Evolutionary conservation across 23 red algal genomes (phyloP), one percentile per base, ranked within the genome.

Genomic region (Gracilaria domingensis): DNA sequence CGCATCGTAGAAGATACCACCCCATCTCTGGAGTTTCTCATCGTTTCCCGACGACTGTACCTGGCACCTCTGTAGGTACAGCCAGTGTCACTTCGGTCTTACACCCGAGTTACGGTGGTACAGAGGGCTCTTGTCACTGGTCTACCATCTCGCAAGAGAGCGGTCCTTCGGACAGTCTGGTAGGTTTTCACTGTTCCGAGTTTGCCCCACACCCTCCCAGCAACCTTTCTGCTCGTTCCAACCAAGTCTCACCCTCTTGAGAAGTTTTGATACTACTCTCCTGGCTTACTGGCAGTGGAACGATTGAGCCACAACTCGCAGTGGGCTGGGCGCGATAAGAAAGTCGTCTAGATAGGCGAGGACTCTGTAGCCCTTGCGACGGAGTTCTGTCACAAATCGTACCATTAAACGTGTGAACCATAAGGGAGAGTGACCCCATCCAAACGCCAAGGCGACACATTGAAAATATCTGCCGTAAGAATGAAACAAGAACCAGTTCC

Each of bases 401-500:
- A 11, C 35, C 34, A 42, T 86, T 1, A 86, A 35, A 18, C 36
- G 82, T 14, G 60, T 72, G 28, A 86, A 55, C 82, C 82, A 86
- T 3, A 86, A 25, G 0, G 82, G 65, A 20, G 80, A 83, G 3
- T 25, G 2, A 30, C 62, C 40, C 82, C 48, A 86, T 1, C 82
- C 60, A 54, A 86, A 86, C 7, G 49, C 21, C 39, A 86, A 36
- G 8, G 66, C 82, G 6, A 56, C 82, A 55, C 59, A 73, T 12
- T 70, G 59, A 34, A 66, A 86, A 47, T 71, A 86, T 14, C 62
- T 29, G 0, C 82, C 62, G 8, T 12, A 4, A 66, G 50, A 86
- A 30, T 34, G 37, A 40, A 72, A 86, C 1, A 86, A 47, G 45
- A 71, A 86, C 82, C 62, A 86, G 50, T 86, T n/a, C 8, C 66